phyloP scores from a whole-genome alignment of 2,329 filamentous ascomycete genomes.

The Claviceps maximensis region DNA sequence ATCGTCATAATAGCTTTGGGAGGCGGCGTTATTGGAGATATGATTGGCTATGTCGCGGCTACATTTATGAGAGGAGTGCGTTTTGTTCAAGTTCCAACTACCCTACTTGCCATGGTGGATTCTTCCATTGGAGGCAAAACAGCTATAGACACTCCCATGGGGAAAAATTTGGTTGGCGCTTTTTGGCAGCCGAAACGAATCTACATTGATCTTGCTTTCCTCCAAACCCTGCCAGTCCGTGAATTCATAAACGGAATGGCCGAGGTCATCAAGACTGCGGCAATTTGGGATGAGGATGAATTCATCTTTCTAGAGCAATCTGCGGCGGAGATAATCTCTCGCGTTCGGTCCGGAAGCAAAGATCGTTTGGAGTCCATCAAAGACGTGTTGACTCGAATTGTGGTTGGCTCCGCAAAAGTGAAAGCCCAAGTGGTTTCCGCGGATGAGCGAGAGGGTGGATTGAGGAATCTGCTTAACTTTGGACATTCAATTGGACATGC shows the following conservation, averaged over 20 bases:
- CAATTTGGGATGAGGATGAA: conserved; percentile 84
- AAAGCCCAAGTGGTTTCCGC: conserved; percentile 91
- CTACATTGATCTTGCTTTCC: conserved; percentile 85
- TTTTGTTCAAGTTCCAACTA: conserved; percentile 94
- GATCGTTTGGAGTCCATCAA: conserved; percentile 58
- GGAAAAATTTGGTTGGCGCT: conserved; percentile 89
- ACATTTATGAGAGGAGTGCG: conserved; percentile 97
- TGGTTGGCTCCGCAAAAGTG: conserved; percentile 79
- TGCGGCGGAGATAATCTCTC: conserved; percentile 55
- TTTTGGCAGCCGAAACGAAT: conserved; percentile 95
- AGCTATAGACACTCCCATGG: conserved; percentile 88
- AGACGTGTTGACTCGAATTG: conserved; percentile 60
- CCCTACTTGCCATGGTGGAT: conserved; percentile 91
- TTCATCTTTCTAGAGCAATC: conserved; percentile 77
- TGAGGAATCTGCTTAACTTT: conserved; percentile 92
- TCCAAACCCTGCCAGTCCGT: conserved; percentile 77
- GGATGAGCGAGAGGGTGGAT: conserved; percentile 85
- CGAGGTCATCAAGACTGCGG: conserved; percentile 93
- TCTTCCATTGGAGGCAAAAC: conserved; percentile 98
- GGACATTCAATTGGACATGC: conserved; percentile 97
- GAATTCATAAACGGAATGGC: conserved; percentile 99
- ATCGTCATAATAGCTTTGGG: conserved; percentile 90
- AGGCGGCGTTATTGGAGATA: conserved; percentile 92
- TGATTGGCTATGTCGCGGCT: conserved; percentile 94
- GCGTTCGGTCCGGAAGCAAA: conserved; percentile 22